Percentiles rank a stretch among this genome's conserved stretches.
These are phyloP conservation scores for Athelia psychrophila DNA, from an alignment of 1,284 basidiomycete species.

Conservation along the genomic window DNA sequence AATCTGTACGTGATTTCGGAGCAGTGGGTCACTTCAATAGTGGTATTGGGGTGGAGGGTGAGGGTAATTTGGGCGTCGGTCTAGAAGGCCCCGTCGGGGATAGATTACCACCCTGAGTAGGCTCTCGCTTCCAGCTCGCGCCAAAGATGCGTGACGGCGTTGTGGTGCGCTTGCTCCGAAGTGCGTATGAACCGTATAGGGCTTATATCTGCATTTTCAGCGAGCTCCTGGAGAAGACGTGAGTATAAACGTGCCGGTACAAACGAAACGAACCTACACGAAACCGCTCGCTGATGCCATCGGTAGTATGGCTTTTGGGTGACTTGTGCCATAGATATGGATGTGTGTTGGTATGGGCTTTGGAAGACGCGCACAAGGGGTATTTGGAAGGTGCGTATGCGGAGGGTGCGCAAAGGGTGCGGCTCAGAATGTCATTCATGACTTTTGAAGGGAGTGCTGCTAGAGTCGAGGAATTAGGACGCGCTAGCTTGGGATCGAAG, in stretches of 20 bases:
- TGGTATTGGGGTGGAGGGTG: conserved; percentile 48
- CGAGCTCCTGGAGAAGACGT: conserved; percentile 67
- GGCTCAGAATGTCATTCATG: too few species aligned
- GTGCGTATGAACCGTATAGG: conserved; percentile 83
- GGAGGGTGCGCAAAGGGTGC: too few species aligned
- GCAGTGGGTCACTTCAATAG: conserved; percentile 79
- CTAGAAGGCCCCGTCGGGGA: conserved; percentile 94
- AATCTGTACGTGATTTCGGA: conserved; percentile 91
- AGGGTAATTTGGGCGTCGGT: conserved; percentile 63
- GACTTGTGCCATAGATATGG: too few species aligned
- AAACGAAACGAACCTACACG: conserved; percentile 54
- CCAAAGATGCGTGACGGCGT: conserved; percentile 82
- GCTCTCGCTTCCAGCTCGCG: conserved; percentile 52
- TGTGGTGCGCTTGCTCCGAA: conserved; percentile 63
- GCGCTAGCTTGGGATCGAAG: too few species aligned
- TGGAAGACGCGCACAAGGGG: too few species aligned
- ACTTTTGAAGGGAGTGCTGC: too few species aligned
- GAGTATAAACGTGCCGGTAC: too few species aligned
- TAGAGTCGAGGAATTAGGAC: too few species aligned
- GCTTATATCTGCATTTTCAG: conserved; percentile 59
- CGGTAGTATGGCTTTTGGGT: too few species aligned
- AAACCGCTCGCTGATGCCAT: conserved; percentile 69
- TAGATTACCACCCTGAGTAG: conserved; percentile 90
- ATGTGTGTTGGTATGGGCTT: too few species aligned
- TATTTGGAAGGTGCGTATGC: too few species aligned